phyloP scores from a whole-genome alignment of 176 grass and related monocot species.

The Lolium multiflorum region DNA sequence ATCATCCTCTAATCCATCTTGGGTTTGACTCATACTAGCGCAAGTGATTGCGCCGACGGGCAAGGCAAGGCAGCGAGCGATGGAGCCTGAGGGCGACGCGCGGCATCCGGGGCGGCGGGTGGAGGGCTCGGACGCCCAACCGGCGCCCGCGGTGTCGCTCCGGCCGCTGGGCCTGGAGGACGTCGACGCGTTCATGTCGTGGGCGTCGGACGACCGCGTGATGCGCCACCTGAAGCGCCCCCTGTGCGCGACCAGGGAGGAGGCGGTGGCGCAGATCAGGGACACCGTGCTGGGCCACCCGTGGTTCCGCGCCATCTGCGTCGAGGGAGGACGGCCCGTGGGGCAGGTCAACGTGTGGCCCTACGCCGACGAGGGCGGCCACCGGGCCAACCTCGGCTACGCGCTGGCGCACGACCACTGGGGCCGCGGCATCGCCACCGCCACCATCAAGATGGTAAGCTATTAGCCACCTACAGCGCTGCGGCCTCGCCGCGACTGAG shows the following conservation, averaged over 20 bases:
- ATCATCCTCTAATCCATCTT: background rate
- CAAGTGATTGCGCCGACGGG: background rate
- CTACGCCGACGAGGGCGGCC: slow-evolving; percentile 42
- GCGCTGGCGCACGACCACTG: slow-evolving; percentile 46
- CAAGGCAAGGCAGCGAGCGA: background rate
- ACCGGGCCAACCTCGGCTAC: slow-evolving; percentile 61
- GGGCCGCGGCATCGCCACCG: slow-evolving; percentile 50
- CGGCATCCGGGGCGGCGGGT: background rate
- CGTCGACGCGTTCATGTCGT: slow-evolving; percentile 59
- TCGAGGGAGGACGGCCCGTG: slow-evolving; percentile 44
- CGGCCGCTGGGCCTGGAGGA: slow-evolving; percentile 47
- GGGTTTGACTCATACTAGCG: too few relatives aligned
- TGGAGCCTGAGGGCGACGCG: slow-evolving; percentile 8
- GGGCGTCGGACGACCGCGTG: slow-evolving; percentile 68
- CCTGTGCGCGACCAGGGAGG: slow-evolving; percentile 43
- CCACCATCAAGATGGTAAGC: slow-evolving; percentile 45
- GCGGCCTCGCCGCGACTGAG: background rate
- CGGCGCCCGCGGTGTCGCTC: slow-evolving; percentile 36
- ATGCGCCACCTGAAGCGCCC: slow-evolving; percentile 52
- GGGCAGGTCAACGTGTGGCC: slow-evolving; percentile 59
- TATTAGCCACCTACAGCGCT: background rate
- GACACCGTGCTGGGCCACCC: slow-evolving; percentile 57
- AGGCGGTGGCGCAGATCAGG: slow-evolving; percentile 45
- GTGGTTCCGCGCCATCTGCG: slow-evolving; percentile 59
- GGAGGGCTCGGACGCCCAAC: background rate